Evolutionary conservation across 495 filamentous ascomycete species (phyloP).

Genomic region (Penicillium verhagenii): DNA sequence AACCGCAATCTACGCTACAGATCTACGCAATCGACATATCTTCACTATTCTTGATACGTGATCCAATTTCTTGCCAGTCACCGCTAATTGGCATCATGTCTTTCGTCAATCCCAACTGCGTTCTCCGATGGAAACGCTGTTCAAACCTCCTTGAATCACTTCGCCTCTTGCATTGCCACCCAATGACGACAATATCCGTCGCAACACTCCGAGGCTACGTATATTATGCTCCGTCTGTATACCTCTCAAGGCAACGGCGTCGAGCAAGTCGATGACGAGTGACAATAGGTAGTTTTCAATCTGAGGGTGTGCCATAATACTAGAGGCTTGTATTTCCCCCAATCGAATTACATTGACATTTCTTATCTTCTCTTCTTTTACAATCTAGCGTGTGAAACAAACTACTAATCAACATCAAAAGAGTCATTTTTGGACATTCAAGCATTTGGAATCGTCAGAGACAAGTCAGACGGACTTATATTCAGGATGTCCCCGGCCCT

Average conservation of each 20-base stretch:
- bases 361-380: not conserved
- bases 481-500: no score
- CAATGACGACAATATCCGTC: conserved; percentile 34
- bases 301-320: conserved; percentile 13
- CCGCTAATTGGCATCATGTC: not conserved
- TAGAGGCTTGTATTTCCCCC: not conserved
- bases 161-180: conserved; percentile 5
- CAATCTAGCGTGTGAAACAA: not conserved
- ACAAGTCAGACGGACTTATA: no score
- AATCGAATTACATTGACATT: no score
- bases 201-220: conserved; percentile 31
- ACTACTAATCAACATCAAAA: not conserved
- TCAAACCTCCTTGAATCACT: no score
- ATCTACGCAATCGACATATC: not conserved
- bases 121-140: no score
- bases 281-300: conserved; percentile 43
- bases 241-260: conserved; percentile 33
- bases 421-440: no score
- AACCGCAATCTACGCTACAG: not conserved
- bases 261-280: conserved; percentile 37
- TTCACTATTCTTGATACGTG: not conserved
- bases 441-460: no score
- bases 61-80: not conserved
- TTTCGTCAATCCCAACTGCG: no score
- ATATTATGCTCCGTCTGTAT: conserved; percentile 33